Evolutionary conservation across 2,329 filamentous ascomycete species (phyloP).

Genomic region (Knoxdaviesia proteae): DNA sequence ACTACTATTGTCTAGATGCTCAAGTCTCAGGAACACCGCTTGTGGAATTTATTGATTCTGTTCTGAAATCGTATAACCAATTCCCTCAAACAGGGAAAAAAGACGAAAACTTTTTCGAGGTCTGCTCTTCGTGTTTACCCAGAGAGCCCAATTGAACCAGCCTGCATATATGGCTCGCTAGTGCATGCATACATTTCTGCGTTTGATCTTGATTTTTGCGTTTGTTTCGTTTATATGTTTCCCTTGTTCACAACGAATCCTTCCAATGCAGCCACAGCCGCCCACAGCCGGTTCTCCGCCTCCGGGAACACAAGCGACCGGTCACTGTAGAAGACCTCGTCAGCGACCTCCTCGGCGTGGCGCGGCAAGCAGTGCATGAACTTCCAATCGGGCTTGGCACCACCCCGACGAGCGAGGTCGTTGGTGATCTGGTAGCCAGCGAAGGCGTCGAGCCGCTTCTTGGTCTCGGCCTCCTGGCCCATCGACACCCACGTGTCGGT

Average conservation of each 20-base stretch:
- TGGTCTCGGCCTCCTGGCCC: conserved; percentile 78
- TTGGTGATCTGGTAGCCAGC: conserved; percentile 79
- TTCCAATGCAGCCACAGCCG: conserved; percentile 69
- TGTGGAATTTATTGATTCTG: no score
- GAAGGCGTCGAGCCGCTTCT: conserved; percentile 62
- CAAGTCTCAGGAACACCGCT: background rate
- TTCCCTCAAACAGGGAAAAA: no score
- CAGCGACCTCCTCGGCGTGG: conserved; percentile 78
- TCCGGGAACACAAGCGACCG: conserved; percentile 81
- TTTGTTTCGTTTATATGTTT: conserved; percentile 29
- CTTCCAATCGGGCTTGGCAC: conserved; percentile 76
- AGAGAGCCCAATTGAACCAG: no score
- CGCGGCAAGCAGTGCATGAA: conserved; percentile 97
- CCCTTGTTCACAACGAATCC: conserved; percentile 91
- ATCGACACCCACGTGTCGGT: conserved; percentile 98
- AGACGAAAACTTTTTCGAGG: no score
- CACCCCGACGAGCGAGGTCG: conserved; percentile 63
- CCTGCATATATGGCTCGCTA: no score
- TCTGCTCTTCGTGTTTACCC: no score
- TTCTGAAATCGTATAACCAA: no score
- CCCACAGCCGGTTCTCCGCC: conserved; percentile 87
- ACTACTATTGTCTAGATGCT: background rate
- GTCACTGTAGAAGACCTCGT: conserved; percentile 82
- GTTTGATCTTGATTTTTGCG: no score
- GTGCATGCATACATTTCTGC: no score